A percentile compares a stretch with the other conserved stretches of the same genome.
Conservation (phyloP, 106 monocot genomes). For the Phalaenopsis aphrodite region DNA sequence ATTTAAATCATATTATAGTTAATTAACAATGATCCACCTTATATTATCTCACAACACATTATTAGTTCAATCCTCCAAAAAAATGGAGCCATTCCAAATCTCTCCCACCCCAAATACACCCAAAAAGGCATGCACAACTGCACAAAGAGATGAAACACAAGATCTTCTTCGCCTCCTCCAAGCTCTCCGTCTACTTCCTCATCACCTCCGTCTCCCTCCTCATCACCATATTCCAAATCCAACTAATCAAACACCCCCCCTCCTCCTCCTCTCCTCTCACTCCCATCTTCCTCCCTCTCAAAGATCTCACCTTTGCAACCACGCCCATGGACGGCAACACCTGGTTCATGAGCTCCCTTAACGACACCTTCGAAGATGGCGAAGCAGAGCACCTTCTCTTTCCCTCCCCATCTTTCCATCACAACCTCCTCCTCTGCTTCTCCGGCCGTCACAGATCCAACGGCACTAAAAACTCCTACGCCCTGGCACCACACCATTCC, state of each 20-base stretch:
- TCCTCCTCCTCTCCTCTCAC: too few relatives aligned
- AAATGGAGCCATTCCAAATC: too few relatives aligned
- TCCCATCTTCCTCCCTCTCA: too few relatives aligned
- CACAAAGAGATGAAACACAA: neutral
- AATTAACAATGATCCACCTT: too few relatives aligned
- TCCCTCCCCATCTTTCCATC: constrained; percentile 40
- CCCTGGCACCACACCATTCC: constrained; percentile 38
- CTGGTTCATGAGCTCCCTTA: constrained; percentile 82
- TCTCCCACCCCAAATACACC: neutral
- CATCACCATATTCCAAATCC: neutral
- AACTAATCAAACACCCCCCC: too few relatives aligned
- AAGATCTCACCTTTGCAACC: constrained; percentile 26
- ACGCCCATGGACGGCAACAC: constrained; percentile 27
- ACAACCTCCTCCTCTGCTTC: constrained; percentile 48
- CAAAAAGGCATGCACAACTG: neutral
- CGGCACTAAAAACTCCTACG: constrained; percentile 57
- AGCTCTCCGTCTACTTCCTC: neutral
- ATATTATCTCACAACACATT: too few relatives aligned
- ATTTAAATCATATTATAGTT: too few relatives aligned
- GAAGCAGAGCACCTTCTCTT: constrained; percentile 46
- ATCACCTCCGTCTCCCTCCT: neutral
- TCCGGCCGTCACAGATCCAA: constrained; percentile 27
- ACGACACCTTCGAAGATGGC: constrained; percentile 32
- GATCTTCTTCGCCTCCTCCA: neutral
- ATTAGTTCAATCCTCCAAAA: too few relatives aligned